phyloP scores from a whole-genome alignment of 2,329 filamentous ascomycete genomes.

The Trichophyton benhamiae region DNA sequence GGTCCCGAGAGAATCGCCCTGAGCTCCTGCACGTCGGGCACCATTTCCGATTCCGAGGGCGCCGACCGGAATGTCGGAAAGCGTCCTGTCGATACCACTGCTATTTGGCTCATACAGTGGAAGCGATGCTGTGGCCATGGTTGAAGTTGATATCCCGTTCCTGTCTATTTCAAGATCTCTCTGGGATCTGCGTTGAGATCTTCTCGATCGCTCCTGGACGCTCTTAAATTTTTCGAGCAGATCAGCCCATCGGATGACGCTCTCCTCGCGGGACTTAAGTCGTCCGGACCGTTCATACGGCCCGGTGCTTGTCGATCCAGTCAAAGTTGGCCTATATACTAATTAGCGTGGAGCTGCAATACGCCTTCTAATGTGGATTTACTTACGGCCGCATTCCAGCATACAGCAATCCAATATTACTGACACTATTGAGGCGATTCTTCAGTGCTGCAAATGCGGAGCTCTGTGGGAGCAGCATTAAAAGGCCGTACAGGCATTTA shows the following conservation, averaged over 20 bases:
- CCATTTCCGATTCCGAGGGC: conserved; percentile 15
- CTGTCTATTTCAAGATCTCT: conserved; percentile 40
- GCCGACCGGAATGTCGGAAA: conserved; percentile 25
- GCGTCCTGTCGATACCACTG: conserved; percentile 20
- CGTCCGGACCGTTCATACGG: conserved; percentile 56
- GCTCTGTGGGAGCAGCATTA: conserved; percentile 97
- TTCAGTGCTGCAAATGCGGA: conserved; percentile 94
- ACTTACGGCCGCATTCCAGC: conserved; percentile 67
- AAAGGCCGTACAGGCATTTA: conserved; percentile 89
- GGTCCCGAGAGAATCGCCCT: conserved; percentile 28
- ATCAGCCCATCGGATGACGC: conserved; percentile 79
- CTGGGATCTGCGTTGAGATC: conserved; percentile 47
- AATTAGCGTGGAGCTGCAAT: neutral
- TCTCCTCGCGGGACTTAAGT: conserved; percentile 70
- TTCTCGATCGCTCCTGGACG: conserved; percentile 74
- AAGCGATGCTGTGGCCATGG: conserved; percentile 9
- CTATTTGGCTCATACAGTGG: conserved; percentile 16
- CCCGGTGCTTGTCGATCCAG: conserved; percentile 18
- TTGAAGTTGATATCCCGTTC: conserved; percentile 25
- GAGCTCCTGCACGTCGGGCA: neutral
- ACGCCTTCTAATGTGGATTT: neutral
- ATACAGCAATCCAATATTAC: conserved; percentile 90
- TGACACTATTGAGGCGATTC: conserved; percentile 92
- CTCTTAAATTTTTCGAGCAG: conserved; percentile 86
- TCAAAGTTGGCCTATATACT: conserved; percentile 1